Base-by-base conservation (phyloP, 176 grass and related monocot species). In the Bromus sterilis region DNA sequence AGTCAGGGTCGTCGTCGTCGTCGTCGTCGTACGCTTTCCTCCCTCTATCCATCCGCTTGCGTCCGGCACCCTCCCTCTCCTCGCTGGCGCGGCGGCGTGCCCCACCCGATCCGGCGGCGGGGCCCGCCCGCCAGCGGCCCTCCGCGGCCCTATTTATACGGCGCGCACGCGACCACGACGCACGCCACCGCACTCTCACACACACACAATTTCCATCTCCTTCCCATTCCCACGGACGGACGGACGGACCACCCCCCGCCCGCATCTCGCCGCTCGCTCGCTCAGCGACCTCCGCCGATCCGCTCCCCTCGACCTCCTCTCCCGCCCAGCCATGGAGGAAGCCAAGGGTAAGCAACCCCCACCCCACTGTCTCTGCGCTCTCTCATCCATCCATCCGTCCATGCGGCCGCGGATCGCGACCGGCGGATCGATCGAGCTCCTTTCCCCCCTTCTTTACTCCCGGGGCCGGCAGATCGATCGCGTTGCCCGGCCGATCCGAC, bases 261-360 rank as follows among this genome's bases (percentile, higher is more conserved):
- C 7, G 40, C 26, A 33, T 76, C 78, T 66, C 56, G 63, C 20
- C 42, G 61, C 43, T 9, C 20, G 20, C 44, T 20, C 28, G 20
- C 48, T 9, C 20, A 6, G 51, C 0, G 3, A 11, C 31, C 62
- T 36, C 63, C 75, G 75, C 56, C 56, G 55, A 16, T 21, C 44
- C 44, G 28, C 25, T 25, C 9, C 68, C 36, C 36, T 13, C 55
- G 13, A n/a, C 24, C 56, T 59, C 57, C 4, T n/a, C 29, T 2
- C 5, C 41, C 21, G 6, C 28, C 31, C 29, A 6, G 29, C 66
- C 78, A 97, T 97, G 91, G 94, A 94, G 81, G 89, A 93, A 65
- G 84, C 94, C 23, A 83, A 89, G 80, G 91, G 94, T 97, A 82
- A 1, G 80, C 31, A 37, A 4, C 9, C 33, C 16, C 34, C 31